Evolutionary conservation across 2,329 filamentous ascomycete genomes (phyloP), one percentile per base, ranked within the genome.

Genomic region (Emmonsiellopsis sp.): DNA sequence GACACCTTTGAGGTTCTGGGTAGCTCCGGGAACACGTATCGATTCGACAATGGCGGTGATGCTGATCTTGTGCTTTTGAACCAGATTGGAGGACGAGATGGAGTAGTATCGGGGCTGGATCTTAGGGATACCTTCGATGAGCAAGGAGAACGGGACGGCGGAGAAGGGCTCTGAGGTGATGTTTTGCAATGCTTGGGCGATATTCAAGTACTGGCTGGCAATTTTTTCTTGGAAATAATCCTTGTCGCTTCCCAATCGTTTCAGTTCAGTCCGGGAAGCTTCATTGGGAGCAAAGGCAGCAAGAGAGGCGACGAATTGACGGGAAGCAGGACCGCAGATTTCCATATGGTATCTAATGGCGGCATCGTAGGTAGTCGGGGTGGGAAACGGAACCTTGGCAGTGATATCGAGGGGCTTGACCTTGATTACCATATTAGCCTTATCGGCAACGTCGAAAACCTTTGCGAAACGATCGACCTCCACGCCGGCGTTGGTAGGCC

Each of bases 71-170:
- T 95, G 85, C 68, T 93, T 91, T 68, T 98, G 91, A 13, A 95
- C 91, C 7, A 90, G 71, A 6, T 93, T 96, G 0, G 93, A 97
- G 1, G 94, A 98, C 2, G 93, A 98, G 70, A 98, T 98, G 49
- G 94, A 98, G 77, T 98, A 98, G 79, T 97, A 98, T 49, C 93
- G 88, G 40, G 93, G 92, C 71, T 98, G 93, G 54, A 98, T 83
- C 77, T 96, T 97, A 73, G 85, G 88, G 57, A 98, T 73, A 60
- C 89, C 87, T 77, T 98, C 93, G 60, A 98, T 90, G 63, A 97
- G 84, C 63, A 91, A 84, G 7, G 93, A 95, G 74, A 98, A 97
- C 13, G 93, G 94, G 53, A 96, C 84, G 52, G 83, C 84, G 52
- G 82, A 76, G 87, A 93, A 98, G 55, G 83, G 83, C 71, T 87